These are phyloP conservation scores for Pilaira anomala DNA, from an alignment of 192 early-diverging fungal genomes.

Conservation along the genomic window DNA sequence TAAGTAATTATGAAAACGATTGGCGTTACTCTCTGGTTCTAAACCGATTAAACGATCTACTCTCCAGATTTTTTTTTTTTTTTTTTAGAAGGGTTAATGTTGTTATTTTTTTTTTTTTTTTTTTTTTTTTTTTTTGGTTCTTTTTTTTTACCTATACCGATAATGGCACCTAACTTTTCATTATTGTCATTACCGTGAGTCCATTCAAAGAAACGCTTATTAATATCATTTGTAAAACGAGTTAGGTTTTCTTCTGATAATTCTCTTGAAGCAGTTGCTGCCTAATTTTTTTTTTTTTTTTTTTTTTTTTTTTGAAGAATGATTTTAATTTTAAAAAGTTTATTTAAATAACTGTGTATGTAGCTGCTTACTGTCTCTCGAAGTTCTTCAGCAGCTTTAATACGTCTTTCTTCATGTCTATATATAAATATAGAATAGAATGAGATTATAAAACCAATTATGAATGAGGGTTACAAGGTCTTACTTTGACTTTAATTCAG, in stretches of 20 bases:
- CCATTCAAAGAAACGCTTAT: slow-evolving; percentile 76
- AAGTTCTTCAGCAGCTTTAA: slow-evolving; percentile 56
- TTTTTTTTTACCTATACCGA: slow-evolving; percentile 76
- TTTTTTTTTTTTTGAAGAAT: no score
- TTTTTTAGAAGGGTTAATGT: background rate
- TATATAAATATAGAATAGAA: no score
- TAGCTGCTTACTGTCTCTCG: slow-evolving; percentile 55
- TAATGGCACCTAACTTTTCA: slow-evolving; percentile 78
- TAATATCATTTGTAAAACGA: slow-evolving; percentile 77
- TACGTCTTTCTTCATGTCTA: slow-evolving; percentile 62
- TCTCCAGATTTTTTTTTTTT: background rate
- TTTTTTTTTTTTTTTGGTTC: no score
- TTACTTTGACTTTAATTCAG: slow-evolving; percentile 54
- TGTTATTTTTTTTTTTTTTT: background rate
- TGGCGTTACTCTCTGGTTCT: slow-evolving; percentile 78
- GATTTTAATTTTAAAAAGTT: background rate
- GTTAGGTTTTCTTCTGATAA: slow-evolving; percentile 67
- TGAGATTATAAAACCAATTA: no score
- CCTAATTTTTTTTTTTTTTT: slow-evolving; percentile 13
- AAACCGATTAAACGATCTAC: slow-evolving; percentile 80
- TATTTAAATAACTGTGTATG: background rate
- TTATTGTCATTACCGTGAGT: slow-evolving; percentile 70
- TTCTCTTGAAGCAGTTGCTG: slow-evolving; percentile 47
- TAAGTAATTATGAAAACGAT: slow-evolving; percentile 79
- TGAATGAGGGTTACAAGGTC: background rate